Evolutionary conservation across 345 rosid species (phyloP), one percentile per base, ranked within the genome.

Genomic region (Anastatica hierochuntica): DNA sequence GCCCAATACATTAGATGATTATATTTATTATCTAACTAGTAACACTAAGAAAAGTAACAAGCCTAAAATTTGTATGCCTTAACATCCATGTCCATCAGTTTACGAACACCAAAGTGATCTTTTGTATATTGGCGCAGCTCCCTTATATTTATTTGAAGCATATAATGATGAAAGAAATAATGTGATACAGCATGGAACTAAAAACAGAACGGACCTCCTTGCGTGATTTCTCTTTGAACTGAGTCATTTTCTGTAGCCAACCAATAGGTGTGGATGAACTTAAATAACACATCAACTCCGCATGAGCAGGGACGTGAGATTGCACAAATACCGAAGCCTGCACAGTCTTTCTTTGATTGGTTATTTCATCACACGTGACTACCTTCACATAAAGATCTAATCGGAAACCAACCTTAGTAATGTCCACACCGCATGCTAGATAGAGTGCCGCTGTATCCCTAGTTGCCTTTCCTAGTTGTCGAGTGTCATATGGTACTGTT

Each of bases 281-380:
- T 38, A 82, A 76, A 18, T 82, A 84, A 87, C 83, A 84, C 94
- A 84, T 86, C 58, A 90, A 72, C 33, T 83, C 94, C 24, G 68
- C 74, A 73, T 82, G 94, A 26, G 97, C 84, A 26, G 70, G 85
- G 8, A 86, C 94, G 42, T 80, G 88, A 56, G 94, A 90, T 74
- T 90, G 97, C 58, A 84, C 87, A 76, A 86, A 84, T 9, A 86
- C 97, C 24, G 95, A 78, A 72, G 95, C 95, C 90, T 88, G 79
- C 74, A 69, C 4, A 34, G 31, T 34, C 61, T 4, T 42, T 39
- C 19, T 23, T 37, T 8, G 8, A 38, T 47, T 38, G 13, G 20
- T 46, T 37, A 54, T 8, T 41, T 21, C 49, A 36, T 37, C 8
- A 37, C 53, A 59, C 8, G 3, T 16, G 19, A 23, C 7, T n/a